Conservation (phyloP, 1,284 basidiomycete species). For the Cerioporus squamosus region DNA sequence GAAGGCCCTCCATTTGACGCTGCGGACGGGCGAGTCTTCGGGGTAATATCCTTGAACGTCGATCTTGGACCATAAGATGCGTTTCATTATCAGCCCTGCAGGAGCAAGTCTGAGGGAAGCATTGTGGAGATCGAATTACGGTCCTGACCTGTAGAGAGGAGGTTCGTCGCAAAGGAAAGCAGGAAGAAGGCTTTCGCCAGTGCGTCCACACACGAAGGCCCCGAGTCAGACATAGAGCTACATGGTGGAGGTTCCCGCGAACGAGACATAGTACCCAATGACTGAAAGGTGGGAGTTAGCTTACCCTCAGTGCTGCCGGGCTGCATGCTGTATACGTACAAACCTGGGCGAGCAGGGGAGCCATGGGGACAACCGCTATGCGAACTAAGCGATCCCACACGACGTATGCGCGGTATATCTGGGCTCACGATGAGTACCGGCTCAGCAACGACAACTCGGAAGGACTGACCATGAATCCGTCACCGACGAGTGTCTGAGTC, state of each 20-base stretch:
- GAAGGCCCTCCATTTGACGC: slow-evolving; percentile 15
- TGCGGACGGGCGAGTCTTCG: neutral
- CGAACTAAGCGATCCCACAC: slow-evolving; percentile 17
- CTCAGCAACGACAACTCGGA: neutral
- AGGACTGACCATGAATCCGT: slow-evolving; percentile 11
- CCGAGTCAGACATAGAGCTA: neutral
- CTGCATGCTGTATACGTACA: neutral
- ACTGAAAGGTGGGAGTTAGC: neutral
- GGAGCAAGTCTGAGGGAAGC: neutral
- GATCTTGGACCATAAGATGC: slow-evolving; percentile 12
- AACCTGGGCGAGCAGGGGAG: slow-evolving; percentile 6
- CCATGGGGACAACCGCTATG: neutral
- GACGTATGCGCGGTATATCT: slow-evolving; percentile 22
- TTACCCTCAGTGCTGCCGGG: no score
- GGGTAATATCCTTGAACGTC: slow-evolving; percentile 4
- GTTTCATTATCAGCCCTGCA: slow-evolving; percentile 18
- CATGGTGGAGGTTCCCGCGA: neutral
- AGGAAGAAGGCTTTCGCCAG: neutral
- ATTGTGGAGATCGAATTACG: neutral
- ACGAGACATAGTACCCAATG: slow-evolving; percentile 5
- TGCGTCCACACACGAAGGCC: neutral
- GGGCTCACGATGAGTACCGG: neutral
- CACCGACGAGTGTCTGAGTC: slow-evolving; percentile 10
- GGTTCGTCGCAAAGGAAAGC: slow-evolving; percentile 3
- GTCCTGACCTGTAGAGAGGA: neutral